Evolutionary conservation across 2,329 filamentous ascomycete species (phyloP).

Genomic region (Teratosphaeria viscida): DNA sequence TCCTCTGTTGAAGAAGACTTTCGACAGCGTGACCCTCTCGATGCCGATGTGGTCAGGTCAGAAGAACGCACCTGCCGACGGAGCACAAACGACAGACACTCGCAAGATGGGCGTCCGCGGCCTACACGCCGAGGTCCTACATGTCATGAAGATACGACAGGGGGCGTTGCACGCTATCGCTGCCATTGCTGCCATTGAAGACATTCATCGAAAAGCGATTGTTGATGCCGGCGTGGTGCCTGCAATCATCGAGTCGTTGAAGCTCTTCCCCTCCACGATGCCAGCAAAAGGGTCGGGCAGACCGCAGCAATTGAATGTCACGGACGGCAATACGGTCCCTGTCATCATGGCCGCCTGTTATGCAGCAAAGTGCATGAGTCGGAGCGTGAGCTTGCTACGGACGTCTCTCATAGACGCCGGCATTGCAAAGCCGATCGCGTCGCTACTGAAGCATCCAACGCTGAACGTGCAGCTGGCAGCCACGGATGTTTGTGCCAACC

Average conservation of each 20-base stretch:
- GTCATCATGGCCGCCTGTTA: slow-evolving; percentile 82
- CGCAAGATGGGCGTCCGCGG: slow-evolving; percentile 51
- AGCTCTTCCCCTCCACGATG: slow-evolving; percentile 38
- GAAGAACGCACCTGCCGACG: slow-evolving; percentile 21
- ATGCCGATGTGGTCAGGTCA: slow-evolving; percentile 44
- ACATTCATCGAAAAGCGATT: slow-evolving; percentile 72
- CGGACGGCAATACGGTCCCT: slow-evolving; percentile 65
- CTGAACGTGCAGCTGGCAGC: slow-evolving; percentile 77
- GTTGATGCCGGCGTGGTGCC: slow-evolving; percentile 71
- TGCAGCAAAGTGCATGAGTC: slow-evolving; percentile 67
- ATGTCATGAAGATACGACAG: slow-evolving; percentile 68
- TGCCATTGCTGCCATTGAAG: slow-evolving; percentile 70
- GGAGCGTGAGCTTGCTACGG: slow-evolving; percentile 72
- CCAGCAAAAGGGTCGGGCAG: slow-evolving; percentile 15
- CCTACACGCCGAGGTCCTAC: slow-evolving; percentile 49
- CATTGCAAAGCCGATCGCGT: slow-evolving; percentile 66
- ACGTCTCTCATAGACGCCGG: slow-evolving; percentile 81
- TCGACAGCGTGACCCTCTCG: slow-evolving; percentile 46
- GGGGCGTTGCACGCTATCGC: slow-evolving; percentile 67
- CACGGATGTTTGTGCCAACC: slow-evolving; percentile 72
- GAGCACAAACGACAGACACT: slow-evolving; percentile 11
- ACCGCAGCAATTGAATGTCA: slow-evolving; percentile 28
- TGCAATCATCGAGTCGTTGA: slow-evolving; percentile 76
- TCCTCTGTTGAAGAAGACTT: slow-evolving; percentile 54
- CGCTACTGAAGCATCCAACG: slow-evolving; percentile 62